Base-by-base conservation (phyloP, 2,329 filamentous ascomycete species). In the Immersiporthe knoxdaviesiana region DNA sequence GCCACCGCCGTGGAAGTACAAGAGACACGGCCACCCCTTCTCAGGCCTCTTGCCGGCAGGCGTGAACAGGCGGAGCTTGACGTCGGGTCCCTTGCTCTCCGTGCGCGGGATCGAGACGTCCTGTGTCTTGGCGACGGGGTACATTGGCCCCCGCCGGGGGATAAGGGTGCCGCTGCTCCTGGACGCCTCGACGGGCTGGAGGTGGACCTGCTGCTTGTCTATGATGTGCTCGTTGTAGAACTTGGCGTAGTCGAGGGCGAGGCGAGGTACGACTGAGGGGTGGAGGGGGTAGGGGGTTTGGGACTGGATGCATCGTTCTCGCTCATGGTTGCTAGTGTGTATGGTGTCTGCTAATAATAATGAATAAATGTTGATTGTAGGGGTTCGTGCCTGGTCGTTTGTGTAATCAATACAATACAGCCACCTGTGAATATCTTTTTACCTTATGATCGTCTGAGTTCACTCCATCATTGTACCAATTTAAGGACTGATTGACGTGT, bases 1-100 rank as follows among this genome's bases (percentile, higher is more conserved):
- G 3, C 86, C 87, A 0, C 86, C 86, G 5, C 86, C 87, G 72
- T 89, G 87, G 73, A 83, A 86, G 74, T 87, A 89, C 3, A 88
- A 72, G 74, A 85, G 82, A 10, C 84, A 81, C 2, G 86, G 86
- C 86, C 86, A 88, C 35, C 87, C 86, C 0, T 72, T 73, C 0
- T 73, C 76, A 0, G 85, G 85, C 14, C 69, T 78, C 6, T 78
- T 71, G 0, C 83, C 83, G 6, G 76, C 74, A 0, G 87, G 86
- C 1, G 82, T 86, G 72, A 88, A 88, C 44, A 79, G 81, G 21
- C 86, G 80, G 18, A 87, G 74, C 1, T 72, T 72, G n/a, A 88
- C 75, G 27, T 83, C 77, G 0, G 83, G 83, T 0, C 85, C 85
- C n/a, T 78, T 74, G 61, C 81, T 84, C 66, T 82, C 80, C 60